Evolutionary conservation across 2,329 filamentous ascomycete genomes (phyloP).

Genomic region (Phaeosphaeria sp.): DNA sequence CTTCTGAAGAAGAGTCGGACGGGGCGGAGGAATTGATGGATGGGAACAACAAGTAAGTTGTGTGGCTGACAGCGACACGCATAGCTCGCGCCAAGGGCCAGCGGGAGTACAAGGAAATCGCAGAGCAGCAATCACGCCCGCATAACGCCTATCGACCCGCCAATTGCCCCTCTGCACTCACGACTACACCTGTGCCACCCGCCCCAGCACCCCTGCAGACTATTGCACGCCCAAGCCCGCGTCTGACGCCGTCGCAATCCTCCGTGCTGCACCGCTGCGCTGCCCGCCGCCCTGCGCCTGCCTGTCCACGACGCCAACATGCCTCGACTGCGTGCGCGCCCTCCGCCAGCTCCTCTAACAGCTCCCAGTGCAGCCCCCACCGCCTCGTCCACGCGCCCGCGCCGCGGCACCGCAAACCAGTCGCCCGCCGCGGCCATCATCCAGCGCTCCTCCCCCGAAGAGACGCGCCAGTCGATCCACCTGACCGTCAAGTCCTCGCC

Average conservation of each 20-base stretch:
- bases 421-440: conserved; percentile 45
- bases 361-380: conserved; percentile 44
- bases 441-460: conserved; percentile 50
- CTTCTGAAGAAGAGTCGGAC: conserved; percentile 40
- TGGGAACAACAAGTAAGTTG: conserved; percentile 39
- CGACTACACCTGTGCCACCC: conserved; percentile 27
- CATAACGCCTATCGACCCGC: conserved; percentile 9
- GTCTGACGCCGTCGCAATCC: conserved; percentile 25
- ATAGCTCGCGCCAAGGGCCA: conserved; percentile 33
- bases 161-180: conserved; percentile 22
- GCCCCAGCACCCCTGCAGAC: conserved; percentile 24
- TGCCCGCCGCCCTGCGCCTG: conserved; percentile 9
- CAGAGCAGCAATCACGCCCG: conserved; percentile 14
- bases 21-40: conserved; percentile 43
- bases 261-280: conserved; percentile 5
- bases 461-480: conserved; percentile 54
- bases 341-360: conserved; percentile 37
- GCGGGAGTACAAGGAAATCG: conserved; percentile 26
- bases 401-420: conserved; percentile 45
- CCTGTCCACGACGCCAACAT: conserved; percentile 27
- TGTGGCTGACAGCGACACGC: conserved; percentile 38
- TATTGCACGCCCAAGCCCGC: conserved; percentile 9
- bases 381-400: conserved; percentile 45
- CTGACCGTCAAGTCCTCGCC: conserved; percentile 60
- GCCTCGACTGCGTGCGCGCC: conserved; percentile 49